Base-by-base conservation (phyloP, 305 asterid species). In the Fraxinus angustifolia region DNA sequence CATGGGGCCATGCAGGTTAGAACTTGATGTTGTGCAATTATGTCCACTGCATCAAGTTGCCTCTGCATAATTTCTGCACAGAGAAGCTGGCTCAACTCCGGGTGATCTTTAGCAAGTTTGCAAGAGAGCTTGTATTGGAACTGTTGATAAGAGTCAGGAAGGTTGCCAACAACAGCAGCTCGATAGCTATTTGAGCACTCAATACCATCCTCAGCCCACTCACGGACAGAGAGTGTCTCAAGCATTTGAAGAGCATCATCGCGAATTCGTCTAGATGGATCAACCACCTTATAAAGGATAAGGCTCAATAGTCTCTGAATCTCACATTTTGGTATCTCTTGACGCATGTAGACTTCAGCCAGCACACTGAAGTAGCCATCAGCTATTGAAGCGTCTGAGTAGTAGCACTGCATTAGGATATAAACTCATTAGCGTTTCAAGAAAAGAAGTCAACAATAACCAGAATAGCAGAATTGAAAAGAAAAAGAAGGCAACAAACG, bases 221-320 rank as follows among this genome's bases (percentile, higher is more conserved):
- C 98, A 73, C 97, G 98, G 80, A 90, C 86, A 78, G 99, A 94
- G 78, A 96, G 97, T 16, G 98, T 96, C 90, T 96, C 99, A 7
- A 96, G 99, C 98, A 94, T 96, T 87, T 96, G 99, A 86, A 96
- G 99, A 83, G 99, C 99, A 85, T 96, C 98, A 77, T 96, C 99
- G 33, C 99, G 98, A 82, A 96, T 96, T 89, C 91, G 99, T 85
- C 98, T 87, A 14, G 99, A 94, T 81, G 98, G 99, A 83, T 96
- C 99, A 83, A 96, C 99, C 89, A 96, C 99, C 90, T 96, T 96
- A 90, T 96, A 96, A 62, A 94, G 99, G 88, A 96, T 96, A 72
- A 96, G 88, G 88, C 99, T 96, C 83, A 96, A 84, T 7, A 96
- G 90, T 82, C 99, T 93, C 88, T 96, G 99, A 78, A 94, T 94